These are phyloP conservation scores for Aspergillus pseudonomiae DNA, from an alignment of 2,329 filamentous ascomycete genomes.

Conservation along the genomic window DNA sequence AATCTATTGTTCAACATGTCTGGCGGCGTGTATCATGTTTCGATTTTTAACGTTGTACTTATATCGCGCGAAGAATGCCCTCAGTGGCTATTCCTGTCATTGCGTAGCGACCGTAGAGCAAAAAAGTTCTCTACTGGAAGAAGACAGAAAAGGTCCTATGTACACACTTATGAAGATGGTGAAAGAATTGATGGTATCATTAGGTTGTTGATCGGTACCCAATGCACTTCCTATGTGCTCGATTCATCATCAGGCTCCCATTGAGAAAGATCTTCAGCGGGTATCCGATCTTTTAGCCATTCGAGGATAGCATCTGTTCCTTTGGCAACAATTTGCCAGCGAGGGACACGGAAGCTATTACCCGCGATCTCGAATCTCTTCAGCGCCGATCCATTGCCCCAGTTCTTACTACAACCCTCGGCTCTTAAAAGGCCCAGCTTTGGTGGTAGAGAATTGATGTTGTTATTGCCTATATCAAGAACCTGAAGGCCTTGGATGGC, in stretches of 20 bases:
- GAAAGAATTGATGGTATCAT: background rate
- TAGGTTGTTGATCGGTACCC: background rate
- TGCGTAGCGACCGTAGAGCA: background rate
- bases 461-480: slow-evolving; percentile 82
- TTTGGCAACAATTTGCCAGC: slow-evolving; percentile 79
- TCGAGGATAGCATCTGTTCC: slow-evolving; percentile 82
- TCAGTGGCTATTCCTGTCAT: background rate
- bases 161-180: background rate
- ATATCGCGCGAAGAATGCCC: background rate
- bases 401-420: slow-evolving; percentile 41
- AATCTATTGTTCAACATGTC: background rate
- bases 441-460: slow-evolving; percentile 79
- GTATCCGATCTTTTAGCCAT: slow-evolving; percentile 78
- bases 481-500: slow-evolving; percentile 73
- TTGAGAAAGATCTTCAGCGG: slow-evolving; percentile 49
- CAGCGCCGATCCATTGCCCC: slow-evolving; percentile 52
- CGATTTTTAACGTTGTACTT: background rate
- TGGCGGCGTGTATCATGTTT: background rate
- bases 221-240: background rate
- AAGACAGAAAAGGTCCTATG: background rate
- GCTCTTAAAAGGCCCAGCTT: slow-evolving; percentile 77
- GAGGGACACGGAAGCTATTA: slow-evolving; percentile 85
- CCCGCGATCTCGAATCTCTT: slow-evolving; percentile 76
- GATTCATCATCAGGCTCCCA: slow-evolving; percentile 35
- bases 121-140: slow-evolving; percentile 6